Base-by-base conservation (phyloP, 169 alveolate genomes). In the Plasmodium cynomolgi region DNA sequence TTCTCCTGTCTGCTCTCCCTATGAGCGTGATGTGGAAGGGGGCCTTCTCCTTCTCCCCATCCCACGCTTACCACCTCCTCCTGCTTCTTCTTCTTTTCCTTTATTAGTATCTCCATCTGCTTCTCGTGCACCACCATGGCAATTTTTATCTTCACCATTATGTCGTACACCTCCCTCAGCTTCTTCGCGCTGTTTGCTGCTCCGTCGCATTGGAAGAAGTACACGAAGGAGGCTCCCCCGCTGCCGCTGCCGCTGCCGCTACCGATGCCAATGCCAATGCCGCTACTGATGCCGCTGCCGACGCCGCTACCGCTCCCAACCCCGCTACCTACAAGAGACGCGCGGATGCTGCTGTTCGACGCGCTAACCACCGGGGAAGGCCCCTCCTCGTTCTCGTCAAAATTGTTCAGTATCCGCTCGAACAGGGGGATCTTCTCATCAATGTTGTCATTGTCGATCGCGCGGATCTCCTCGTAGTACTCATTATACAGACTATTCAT, bases 71-170 rank as follows among this genome's bases (percentile, higher is more conserved):
- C 2, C 33, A 3, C 33, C 33, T 8, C 75, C 17, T 75, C 37
- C 83, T 75, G 47, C 23, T 75, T 75, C 26, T 13, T 75, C 56
- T 90, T 90, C 73, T 81, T 90, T 13, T 90, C 94, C 39, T 41
- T 90, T 62, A 90, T 80, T 23, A 90, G 50, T 31, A 90, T 79
- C n/a, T 90, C 94, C 94, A 90, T 90, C 72, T 90, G 94, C 50
- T 90, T 90, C 5, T 90, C 94, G 23, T 90, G 88, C 29, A 90
- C 72, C 29, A 79, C 72, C 83, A 90, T 90, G 6, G 91, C 94
- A 0, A 62, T 39, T 17, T 90, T 90, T 80, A 90, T 90, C 33
- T 62, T 90, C 33, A 74, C 54, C 3, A 80, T 41, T 23, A 80
- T 58, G 5, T 29, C 90, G 29, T 90, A 90, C 17, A 90, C 82